These are phyloP conservation scores for Plasmodium gonderi DNA, from an alignment of 169 alveolate genomes.

Conservation along the genomic window DNA sequence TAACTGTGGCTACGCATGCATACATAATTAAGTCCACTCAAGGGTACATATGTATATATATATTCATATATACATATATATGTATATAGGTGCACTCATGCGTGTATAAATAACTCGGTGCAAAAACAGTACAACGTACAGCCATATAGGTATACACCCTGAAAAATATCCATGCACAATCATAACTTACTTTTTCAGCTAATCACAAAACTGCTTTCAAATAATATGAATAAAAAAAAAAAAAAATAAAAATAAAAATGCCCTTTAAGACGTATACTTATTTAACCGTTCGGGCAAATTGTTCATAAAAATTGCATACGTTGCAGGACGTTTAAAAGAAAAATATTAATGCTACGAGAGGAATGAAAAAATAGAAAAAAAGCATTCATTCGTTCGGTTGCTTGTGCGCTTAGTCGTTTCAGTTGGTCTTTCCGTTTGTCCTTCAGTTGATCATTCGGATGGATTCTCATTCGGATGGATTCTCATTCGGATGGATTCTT, in stretches of 20 bases:
- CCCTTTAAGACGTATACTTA: no score
- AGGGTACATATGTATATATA: neutral
- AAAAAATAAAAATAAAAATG: no score
- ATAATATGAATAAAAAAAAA: no score
- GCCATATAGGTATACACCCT: constrained; percentile 3
- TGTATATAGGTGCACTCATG: neutral
- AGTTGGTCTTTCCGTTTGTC: no score
- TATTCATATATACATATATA: constrained; percentile 5
- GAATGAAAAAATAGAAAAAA: neutral
- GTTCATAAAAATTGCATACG: neutral
- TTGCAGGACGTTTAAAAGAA: neutral
- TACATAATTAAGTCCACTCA: neutral
- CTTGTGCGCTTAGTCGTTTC: neutral
- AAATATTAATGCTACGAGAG: no score
- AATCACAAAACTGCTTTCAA: no score
- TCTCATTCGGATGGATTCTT: no score
- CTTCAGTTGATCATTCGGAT: neutral
- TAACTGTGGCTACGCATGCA: no score
- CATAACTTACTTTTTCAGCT: no score
- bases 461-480: neutral
- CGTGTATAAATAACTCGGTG: neutral
- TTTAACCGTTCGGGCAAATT: neutral
- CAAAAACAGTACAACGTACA: neutral
- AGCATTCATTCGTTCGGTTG: neutral
- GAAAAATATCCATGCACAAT: neutral